Evolutionary conservation across 805 yeast genomes (phyloP), one percentile per base, ranked within the genome.

Genomic region (Komagataella pseudopastoris): DNA sequence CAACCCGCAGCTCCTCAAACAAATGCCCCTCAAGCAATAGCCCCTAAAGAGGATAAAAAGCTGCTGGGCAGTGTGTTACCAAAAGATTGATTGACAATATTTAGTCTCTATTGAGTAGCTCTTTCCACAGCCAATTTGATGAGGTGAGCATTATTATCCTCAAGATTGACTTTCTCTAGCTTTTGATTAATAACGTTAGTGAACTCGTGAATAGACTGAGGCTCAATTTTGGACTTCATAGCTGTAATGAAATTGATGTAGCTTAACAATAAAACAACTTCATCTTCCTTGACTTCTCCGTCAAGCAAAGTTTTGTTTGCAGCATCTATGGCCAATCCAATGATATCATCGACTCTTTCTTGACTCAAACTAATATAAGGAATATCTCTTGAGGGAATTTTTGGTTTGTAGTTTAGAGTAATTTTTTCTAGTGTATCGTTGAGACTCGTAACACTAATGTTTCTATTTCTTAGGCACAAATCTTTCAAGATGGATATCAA

Each of bases 401-500:
- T 30, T 30, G 39, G 39, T 30, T 30, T 30, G 39, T 3, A 4
- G 5, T 30, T 30, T 3, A 30, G 14, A 10, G 10, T 14, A 30
- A 30, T 10, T 30, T 8, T 8, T 10, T 30, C 39, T 10, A 30
- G 14, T 30, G 10, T 30, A 30, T 30, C 39, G 39, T 30, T 30
- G 14, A 30, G 39, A 8, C 12, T 30, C 8, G 39, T 10, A 4
- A 30, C 39, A 30, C 14, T 30, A 14, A 30, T 8, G 14, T 8
- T 30, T 10, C 39, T 30, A 30, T 10, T 30, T 5, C 39, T 30
- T 30, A 30, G 39, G 39, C 39, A 30, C 5, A 88, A 70, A 57
- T 83, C 88, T 62, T 84, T 88, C 59, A 88, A 72, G 22, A 88
- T 79, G 3, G 83, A 78, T 16, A 88, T 74, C 44, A 80, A 66